Evolutionary conservation across 495 filamentous ascomycete genomes (phyloP), one percentile per base, ranked within the genome.

Genomic region (Aspergillus asperescens): DNA sequence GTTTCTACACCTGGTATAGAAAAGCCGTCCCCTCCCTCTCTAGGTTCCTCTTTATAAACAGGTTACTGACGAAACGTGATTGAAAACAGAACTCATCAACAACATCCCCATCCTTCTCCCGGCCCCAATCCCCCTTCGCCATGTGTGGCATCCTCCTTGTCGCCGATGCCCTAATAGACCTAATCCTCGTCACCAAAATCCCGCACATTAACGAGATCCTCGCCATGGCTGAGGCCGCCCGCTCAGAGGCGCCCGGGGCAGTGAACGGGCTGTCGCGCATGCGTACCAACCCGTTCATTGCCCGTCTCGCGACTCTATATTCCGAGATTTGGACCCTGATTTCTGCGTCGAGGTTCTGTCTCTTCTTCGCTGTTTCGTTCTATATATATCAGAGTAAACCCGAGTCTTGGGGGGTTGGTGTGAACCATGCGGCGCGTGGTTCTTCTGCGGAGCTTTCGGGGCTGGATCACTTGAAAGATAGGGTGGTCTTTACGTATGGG

Each of bases 311-410:
- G 47, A 63, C 59, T 13, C 66, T 89, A 19, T 83, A 85, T 45
- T 83, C 89, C 54, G 86, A 90, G 55, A 77, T 88, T 66, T 95
- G 88, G 88, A 77, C 81, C 5, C 68, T 81, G 8, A 81, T 92
- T 64, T 82, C 84, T 9, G 84, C 80, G 1, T 70, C 85, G 9
- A 83, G 88, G 18, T 76, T 89, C 43, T 62, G 70, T 31, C 67
- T 90, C 44, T 84, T 87, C 66, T 84, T 86, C 60, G 62, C 59
- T 27, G 63, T 92, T 18, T 77, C 82, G 6, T 75, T 84, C 15
- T 92, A 86, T 63, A 76, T 85, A 38, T 94, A 89, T 66, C 64
- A 83, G 56, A 75, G 77, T 52, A 77, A 76, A 52, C 67, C 69
- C 15, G 64, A 58, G 9, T 66, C 65, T 22, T 52, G 67, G 48